Evolutionary conservation across 495 filamentous ascomycete species (phyloP).

Genomic region (Lindgomyces ingoldianus): DNA sequence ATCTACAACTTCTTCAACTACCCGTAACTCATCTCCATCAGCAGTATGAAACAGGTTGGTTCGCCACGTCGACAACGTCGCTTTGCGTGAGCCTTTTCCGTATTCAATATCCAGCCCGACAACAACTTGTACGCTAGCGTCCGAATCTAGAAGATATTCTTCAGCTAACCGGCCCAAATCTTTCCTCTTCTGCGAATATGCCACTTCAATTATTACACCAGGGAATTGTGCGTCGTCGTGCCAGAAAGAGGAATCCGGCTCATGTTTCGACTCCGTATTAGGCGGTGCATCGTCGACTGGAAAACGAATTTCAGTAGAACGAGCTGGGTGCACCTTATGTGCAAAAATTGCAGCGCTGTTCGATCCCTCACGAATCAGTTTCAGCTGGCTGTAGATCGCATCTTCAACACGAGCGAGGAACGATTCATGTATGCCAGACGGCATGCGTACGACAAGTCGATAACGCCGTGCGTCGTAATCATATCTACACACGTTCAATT

Average conservation of each 20-base stretch:
- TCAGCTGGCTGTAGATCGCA: constrained; percentile 1
- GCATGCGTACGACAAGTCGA: constrained; percentile 5
- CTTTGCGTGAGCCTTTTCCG: constrained; percentile 28
- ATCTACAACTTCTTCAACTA: constrained; percentile 27
- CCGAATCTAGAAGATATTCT: constrained; percentile 42
- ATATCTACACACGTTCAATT: constrained; percentile 1
- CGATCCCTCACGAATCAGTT: constrained; percentile 3
- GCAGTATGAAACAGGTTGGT: constrained; percentile 21
- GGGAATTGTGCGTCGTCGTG: constrained; percentile 38
- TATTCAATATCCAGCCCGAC: constrained; percentile 43
- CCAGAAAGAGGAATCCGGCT: constrained; percentile 42
- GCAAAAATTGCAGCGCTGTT: not conserved
- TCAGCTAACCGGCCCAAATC: constrained; percentile 38
- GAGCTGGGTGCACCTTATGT: not conserved
- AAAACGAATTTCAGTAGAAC: not conserved
- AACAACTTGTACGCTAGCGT: constrained; percentile 41
- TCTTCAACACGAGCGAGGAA: constrained; percentile 7
- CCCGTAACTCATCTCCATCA: constrained; percentile 27
- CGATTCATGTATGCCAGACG: not conserved
- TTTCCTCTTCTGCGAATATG: constrained; percentile 44
- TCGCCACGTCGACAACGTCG: constrained; percentile 29
- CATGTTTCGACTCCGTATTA: constrained; percentile 28
- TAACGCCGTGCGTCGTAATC: constrained; percentile 4
- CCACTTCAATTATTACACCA: constrained; percentile 44
- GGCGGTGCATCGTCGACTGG: not conserved